Evolutionary conservation across 202 grass and related monocot genomes (phyloP), one percentile per base, ranked within the genome.

Genomic region (Hordeum pubiflorum): DNA sequence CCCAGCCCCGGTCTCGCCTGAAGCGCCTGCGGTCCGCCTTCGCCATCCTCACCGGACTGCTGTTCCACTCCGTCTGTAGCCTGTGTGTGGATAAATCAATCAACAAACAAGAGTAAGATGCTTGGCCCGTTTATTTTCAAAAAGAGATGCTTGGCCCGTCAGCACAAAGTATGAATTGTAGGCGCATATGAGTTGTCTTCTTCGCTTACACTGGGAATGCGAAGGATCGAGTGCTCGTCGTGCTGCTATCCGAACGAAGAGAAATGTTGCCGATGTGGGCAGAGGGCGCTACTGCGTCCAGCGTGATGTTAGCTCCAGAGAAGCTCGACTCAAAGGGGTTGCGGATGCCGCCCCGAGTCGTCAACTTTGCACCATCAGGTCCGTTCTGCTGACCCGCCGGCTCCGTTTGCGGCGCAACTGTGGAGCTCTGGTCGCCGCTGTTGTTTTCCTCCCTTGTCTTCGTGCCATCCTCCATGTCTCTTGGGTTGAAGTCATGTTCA

Each of bases 121-220:
- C 18, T 69, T n/a, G 9, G 69, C 40, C 13, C 38, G 36, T 58
- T n/a, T n/a, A n/a, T n/a, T n/a, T n/a, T n/a, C n/a, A n/a, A n/a
- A n/a, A n/a, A n/a, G n/a, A 31, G 41, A 63, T 48, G 17, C 18
- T 69, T n/a, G 9, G 69, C 40, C 13, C 38, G 36, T 58, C 48
- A 63, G n/a, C 12, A 1, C 8, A 63, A 1, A 46, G 43, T 48
- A 48, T 48, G 13, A 48, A 4, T 44, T 44, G 6, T 5, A 4
- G 43, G 43, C 4, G 13, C 13, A 85, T 58, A 4, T 40, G 65
- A 39, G 61, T 13, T 13, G 40, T 48, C 13, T 15, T 58, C 48
- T 76, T 50, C 17, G 83, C 97, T 91, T 93, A 99, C 97, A 93
- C 85, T 68, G 92, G 97, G 82, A 99, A 99, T 18, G 97, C 97